Base-by-base conservation (phyloP, 2,329 filamentous ascomycete genomes). In the Tolypocladium sp. region DNA sequence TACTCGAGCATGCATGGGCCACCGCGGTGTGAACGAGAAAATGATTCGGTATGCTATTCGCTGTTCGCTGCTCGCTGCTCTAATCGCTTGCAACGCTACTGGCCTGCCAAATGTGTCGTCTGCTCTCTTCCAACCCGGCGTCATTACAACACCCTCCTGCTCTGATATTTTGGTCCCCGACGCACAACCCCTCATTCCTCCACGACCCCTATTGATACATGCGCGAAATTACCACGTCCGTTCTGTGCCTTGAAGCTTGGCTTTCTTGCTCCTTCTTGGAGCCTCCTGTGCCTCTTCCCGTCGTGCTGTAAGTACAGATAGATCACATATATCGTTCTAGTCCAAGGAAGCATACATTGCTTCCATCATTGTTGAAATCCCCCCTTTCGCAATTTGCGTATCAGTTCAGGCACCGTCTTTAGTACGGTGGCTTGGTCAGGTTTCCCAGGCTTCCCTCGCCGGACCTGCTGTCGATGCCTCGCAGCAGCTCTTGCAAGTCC, bases 391-490 rank as follows among this genome's bases (percentile, higher is more conserved):
- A 7, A 2, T 10, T 56, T 20, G 13, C 38, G 27, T n/a, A 10
- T 15, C 17, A 35, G 41, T 35, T 42, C 35, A 35, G 12, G 37
- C 49, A 13, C 40, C 46, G n/a, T 12, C 30, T 58, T 66, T 70
- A 82, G 64, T 82, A 82, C 22, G 80, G 80, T 57, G 80, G 80
- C 66, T 73, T 74, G 51, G 76, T 76, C 30, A 81, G 68, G 44
- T 76, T 77, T 25, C 78, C 76, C 57, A 82, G 61, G 54, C 70
- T 74, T 44, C 74, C 72, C 65, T 82, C 80, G 27, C 74, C 77
- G 2, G 73, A 71, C 22, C 74, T 71, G 64, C 77, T 77, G 64
- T 82, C 79, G 63, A 83, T 82, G 12, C 78, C 78, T 62, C 74
- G 74, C 55, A 83, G 68, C 54, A 83, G 68, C 55, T 80, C 75